These are phyloP conservation scores for Acanthamoeba castellanii DNA, from an alignment of 208 protist genomes.

Conservation along the genomic window DNA sequence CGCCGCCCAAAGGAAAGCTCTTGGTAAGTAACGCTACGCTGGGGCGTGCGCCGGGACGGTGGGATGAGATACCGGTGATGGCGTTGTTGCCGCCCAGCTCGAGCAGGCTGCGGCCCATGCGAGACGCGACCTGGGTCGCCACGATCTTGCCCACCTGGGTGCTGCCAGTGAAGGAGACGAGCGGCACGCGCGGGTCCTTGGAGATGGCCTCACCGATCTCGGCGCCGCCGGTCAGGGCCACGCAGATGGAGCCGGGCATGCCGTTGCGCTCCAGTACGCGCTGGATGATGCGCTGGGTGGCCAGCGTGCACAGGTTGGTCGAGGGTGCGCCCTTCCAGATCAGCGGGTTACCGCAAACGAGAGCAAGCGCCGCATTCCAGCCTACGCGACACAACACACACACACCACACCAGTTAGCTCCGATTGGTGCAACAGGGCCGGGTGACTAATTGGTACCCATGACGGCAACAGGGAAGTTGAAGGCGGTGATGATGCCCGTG, in stretches of 20 bases:
- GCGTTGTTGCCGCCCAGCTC: conserved; percentile 93
- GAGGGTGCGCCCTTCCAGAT: conserved; percentile 90
- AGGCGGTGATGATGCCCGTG: conserved; percentile 91
- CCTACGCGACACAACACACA: conserved; percentile 47
- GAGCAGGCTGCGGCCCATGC: conserved; percentile 88
- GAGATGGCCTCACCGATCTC: conserved; percentile 87
- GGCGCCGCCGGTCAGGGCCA: conserved; percentile 80
- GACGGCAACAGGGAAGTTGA: conserved; percentile 92
- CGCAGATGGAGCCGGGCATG: conserved; percentile 81
- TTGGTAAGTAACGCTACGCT: not conserved
- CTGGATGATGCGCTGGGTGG: conserved; percentile 86
- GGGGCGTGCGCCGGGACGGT: not conserved
- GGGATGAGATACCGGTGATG: conserved; percentile 78
- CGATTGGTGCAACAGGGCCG: too few relatives aligned
- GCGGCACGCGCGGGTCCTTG: conserved; percentile 82
- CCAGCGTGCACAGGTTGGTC: conserved; percentile 86
- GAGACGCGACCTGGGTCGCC: not conserved
- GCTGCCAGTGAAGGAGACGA: conserved; percentile 91
- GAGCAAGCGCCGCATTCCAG: conserved; percentile 89
- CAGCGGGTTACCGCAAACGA: conserved; percentile 88
- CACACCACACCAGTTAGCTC: too few relatives aligned
- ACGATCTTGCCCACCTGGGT: conserved; percentile 76
- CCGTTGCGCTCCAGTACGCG: conserved; percentile 86
- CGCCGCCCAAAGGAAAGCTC: not conserved
- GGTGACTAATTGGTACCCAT: not conserved